Conservation (phyloP, 2,329 filamentous ascomycete species). For the Xylogone sp. region DNA sequence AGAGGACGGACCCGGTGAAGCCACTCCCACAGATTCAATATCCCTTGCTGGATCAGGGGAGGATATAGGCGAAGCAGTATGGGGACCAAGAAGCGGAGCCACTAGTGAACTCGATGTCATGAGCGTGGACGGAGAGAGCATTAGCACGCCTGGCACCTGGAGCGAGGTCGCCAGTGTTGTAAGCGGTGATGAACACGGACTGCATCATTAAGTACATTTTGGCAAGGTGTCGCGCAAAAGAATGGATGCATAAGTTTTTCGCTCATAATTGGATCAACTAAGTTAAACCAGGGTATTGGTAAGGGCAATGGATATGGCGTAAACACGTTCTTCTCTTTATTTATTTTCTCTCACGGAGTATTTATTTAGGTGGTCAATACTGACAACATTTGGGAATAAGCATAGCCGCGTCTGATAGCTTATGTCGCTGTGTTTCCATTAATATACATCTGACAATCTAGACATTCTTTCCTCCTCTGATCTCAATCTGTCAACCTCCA, state of each 20-base stretch:
- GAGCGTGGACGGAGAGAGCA: constrained; percentile 54
- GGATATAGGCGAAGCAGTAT: constrained; percentile 41
- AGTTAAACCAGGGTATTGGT: too few relatives aligned
- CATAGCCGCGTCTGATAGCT: too few relatives aligned
- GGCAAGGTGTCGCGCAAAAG: not conserved
- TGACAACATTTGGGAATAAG: too few relatives aligned
- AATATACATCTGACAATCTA: too few relatives aligned
- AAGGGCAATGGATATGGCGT: too few relatives aligned
- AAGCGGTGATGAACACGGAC: constrained; percentile 35
- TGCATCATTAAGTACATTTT: constrained; percentile 16
- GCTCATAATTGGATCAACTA: not conserved
- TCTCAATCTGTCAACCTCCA: too few relatives aligned
- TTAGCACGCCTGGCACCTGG: constrained; percentile 60
- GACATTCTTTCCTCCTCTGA: too few relatives aligned
- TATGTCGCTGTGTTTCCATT: too few relatives aligned
- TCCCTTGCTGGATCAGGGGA: constrained; percentile 51
- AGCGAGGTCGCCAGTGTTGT: constrained; percentile 61
- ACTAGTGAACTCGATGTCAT: constrained; percentile 49
- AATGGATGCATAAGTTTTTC: not conserved
- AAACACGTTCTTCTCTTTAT: too few relatives aligned
- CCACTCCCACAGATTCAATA: constrained; percentile 56
- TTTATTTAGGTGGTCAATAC: too few relatives aligned
- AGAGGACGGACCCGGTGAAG: constrained; percentile 50
- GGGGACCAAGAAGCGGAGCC: constrained; percentile 30
- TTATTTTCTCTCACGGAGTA: too few relatives aligned